A percentile compares a stretch with the other conserved stretches of the same genome.
phyloP scores from a whole-genome alignment of 2,329 filamentous ascomycete species.

The Hymenotorrendiella dingleyae region DNA sequence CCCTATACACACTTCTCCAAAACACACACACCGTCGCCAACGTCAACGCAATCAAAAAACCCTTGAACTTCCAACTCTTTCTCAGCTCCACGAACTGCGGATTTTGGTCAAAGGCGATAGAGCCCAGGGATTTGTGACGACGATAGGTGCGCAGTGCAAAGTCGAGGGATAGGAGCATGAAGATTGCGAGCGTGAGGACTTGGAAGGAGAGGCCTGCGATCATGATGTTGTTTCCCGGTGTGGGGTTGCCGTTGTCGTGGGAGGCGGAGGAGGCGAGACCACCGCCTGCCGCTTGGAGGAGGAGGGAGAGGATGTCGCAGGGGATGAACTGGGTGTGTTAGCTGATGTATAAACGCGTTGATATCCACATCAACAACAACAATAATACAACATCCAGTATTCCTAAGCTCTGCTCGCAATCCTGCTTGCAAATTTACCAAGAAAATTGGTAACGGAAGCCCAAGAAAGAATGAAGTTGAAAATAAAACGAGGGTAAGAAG shows the following conservation, averaged over 20 bases:
- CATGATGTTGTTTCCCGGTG: constrained; percentile 49
- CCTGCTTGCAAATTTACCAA: too few relatives aligned
- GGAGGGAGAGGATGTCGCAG: constrained; percentile 54
- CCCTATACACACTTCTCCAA: constrained; percentile 50
- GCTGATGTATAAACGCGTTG: neutral
- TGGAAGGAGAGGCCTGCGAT: constrained; percentile 53
- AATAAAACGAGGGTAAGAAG: constrained; percentile 12
- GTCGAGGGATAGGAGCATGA: constrained; percentile 17
- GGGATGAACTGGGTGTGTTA: constrained; percentile 47
- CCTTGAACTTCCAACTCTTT: constrained; percentile 19
- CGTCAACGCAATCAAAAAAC: constrained; percentile 29
- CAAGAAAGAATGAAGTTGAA: neutral
- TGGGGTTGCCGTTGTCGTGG: constrained; percentile 12
- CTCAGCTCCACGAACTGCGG: constrained; percentile 14
- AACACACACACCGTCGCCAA: constrained; percentile 51
- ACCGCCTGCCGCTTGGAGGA: constrained; percentile 57
- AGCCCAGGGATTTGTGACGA: constrained; percentile 24
- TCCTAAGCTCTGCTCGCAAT: too few relatives aligned
- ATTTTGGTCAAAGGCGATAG: constrained; percentile 9
- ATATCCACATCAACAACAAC: neutral
- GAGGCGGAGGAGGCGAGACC: constrained; percentile 34
- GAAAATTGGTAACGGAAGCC: too few relatives aligned
- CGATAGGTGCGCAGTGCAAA: constrained; percentile 13
- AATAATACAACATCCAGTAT: neutral
- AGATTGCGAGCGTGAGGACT: constrained; percentile 43